Conservation (phyloP, 441 rosid genomes). For the Brassica balearica region DNA sequence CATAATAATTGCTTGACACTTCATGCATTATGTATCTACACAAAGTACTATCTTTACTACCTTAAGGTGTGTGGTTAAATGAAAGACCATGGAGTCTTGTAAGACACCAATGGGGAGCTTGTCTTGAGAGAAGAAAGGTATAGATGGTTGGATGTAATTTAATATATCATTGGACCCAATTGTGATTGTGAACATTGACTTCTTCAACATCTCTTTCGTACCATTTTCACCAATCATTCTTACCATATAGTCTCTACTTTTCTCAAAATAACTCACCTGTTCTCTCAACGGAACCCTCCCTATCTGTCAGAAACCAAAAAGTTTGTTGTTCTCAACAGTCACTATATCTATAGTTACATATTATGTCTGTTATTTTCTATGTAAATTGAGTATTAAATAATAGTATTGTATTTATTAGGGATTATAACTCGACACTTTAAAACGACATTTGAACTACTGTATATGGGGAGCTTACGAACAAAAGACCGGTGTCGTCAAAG, state of each 20-base stretch:
- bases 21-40: not conserved
- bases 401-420: not conserved
- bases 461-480: slow-evolving; percentile 51
- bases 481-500: slow-evolving; percentile 58
- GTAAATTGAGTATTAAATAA: not conserved
- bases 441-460: slow-evolving; percentile 1
- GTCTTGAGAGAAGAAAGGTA: slow-evolving; percentile 49
- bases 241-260: slow-evolving; percentile 52
- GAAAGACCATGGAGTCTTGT: slow-evolving; percentile 57
- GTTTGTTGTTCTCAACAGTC: not conserved
- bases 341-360: not conserved
- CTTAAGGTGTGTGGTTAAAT: slow-evolving; percentile 60
- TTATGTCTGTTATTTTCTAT: not conserved
- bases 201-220: slow-evolving; percentile 51
- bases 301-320: slow-evolving; percentile 39
- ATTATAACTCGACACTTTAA: not conserved
- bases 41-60: slow-evolving; percentile 31
- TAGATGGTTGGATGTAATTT: slow-evolving; percentile 57
- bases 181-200: slow-evolving; percentile 58
- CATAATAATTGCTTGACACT: slow-evolving; percentile 10
- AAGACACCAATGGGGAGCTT: slow-evolving; percentile 47
- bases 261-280: slow-evolving; percentile 58
- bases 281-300: slow-evolving; percentile 57
- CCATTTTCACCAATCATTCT: slow-evolving; percentile 50
- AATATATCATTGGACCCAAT: slow-evolving; percentile 66